Evolutionary conservation across 331 rosid genomes (phyloP).

Genomic region (Malus hybrid): DNA sequence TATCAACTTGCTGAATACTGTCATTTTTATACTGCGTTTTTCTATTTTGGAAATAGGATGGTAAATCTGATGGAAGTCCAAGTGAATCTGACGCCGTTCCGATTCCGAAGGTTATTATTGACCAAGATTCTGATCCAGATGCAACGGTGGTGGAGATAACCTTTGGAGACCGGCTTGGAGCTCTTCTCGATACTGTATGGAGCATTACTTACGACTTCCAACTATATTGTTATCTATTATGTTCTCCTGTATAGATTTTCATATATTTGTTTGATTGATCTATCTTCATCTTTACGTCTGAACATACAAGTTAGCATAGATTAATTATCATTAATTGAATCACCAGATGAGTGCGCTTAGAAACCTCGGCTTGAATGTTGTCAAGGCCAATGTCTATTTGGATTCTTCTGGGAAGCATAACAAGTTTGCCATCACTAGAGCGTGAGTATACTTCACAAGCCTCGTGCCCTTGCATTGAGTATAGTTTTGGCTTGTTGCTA

Average conservation of each 20-base stretch:
- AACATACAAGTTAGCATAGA: neutral
- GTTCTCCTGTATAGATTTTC: neutral
- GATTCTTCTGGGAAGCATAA: slow-evolving; percentile 97
- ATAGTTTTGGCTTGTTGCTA: neutral
- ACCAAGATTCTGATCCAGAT: slow-evolving; percentile 80
- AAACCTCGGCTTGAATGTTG: slow-evolving; percentile 83
- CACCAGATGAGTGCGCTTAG: slow-evolving; percentile 87
- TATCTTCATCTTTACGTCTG: neutral
- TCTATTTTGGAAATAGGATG: slow-evolving; percentile 14
- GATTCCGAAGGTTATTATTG: slow-evolving; percentile 72
- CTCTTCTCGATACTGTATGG: slow-evolving; percentile 84
- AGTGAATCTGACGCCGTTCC: slow-evolving; percentile 54
- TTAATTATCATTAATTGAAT: slow-evolving; percentile 21
- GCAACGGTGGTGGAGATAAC: slow-evolving; percentile 90
- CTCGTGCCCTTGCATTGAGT: neutral
- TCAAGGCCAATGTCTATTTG: slow-evolving; percentile 83
- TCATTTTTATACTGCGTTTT: slow-evolving; percentile 12
- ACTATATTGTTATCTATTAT: neutral
- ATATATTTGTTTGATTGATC: neutral
- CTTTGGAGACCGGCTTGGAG: slow-evolving; percentile 92
- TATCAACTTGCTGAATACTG: neutral
- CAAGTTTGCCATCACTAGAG: slow-evolving; percentile 72
- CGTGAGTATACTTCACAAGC: slow-evolving; percentile 43
- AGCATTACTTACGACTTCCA: slow-evolving; percentile 7
- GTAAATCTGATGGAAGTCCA: slow-evolving; percentile 46